Percentiles rank a stretch among this genome's conserved stretches.
Conservation (phyloP, 108 stramenopile genomes). For the Cyclostephanos tholiformis region DNA sequence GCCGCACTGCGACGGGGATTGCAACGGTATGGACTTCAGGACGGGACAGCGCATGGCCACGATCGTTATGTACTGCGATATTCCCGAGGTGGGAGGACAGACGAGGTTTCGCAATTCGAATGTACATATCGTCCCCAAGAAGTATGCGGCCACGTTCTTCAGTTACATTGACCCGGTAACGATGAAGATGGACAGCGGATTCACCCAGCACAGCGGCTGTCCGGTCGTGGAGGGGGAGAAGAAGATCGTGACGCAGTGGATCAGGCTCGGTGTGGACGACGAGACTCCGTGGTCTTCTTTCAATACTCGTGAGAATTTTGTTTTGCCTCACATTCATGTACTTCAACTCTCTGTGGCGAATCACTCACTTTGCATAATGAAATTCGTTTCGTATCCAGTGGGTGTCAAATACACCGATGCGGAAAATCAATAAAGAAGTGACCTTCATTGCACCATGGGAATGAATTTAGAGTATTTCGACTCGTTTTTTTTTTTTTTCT, state of each 20-base stretch:
- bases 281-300: slow-evolving; percentile 87
- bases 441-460: background rate
- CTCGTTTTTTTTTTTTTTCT: background rate
- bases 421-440: slow-evolving; percentile 25
- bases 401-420: slow-evolving; percentile 47
- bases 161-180: slow-evolving; percentile 80
- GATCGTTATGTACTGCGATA: slow-evolving; percentile 92
- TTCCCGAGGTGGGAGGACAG: slow-evolving; percentile 81
- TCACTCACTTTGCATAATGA: too few relatives aligned
- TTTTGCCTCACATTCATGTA: background rate
- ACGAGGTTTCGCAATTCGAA: slow-evolving; percentile 90
- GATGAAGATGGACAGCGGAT: slow-evolving; percentile 72
- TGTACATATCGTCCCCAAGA: slow-evolving; percentile 78
- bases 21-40: slow-evolving; percentile 69
- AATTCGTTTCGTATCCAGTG: slow-evolving; percentile 21
- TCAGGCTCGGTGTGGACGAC: slow-evolving; percentile 86
- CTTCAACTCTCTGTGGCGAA: too few relatives aligned
- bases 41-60: slow-evolving; percentile 90
- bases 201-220: slow-evolving; percentile 91
- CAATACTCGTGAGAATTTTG: slow-evolving; percentile 69
- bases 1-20: slow-evolving; percentile 92
- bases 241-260: slow-evolving; percentile 97
- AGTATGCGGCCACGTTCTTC: slow-evolving; percentile 86
- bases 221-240: slow-evolving; percentile 92
- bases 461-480: background rate